Conservation (phyloP, 2,329 filamentous ascomycete genomes). For the Xylariaceae sp. region DNA sequence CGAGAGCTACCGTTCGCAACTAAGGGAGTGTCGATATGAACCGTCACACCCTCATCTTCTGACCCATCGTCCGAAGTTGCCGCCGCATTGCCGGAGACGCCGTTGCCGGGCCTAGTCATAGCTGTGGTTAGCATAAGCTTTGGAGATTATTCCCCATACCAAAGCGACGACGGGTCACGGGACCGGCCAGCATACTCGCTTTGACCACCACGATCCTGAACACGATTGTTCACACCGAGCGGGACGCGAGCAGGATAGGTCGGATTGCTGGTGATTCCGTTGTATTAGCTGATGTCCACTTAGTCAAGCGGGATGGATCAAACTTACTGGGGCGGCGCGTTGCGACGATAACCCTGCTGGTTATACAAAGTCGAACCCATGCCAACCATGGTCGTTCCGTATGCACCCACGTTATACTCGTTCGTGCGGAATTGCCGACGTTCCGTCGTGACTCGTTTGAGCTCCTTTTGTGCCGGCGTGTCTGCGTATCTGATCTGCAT, state of each 20-base stretch:
- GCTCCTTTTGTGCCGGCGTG: constrained; percentile 90
- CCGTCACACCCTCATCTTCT: constrained; percentile 50
- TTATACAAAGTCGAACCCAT: constrained; percentile 46
- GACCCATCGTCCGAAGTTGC: constrained; percentile 41
- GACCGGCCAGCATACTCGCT: constrained; percentile 21
- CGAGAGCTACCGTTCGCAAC: constrained; percentile 41
- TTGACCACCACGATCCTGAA: constrained; percentile 19
- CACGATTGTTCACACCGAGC: constrained; percentile 14
- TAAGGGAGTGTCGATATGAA: constrained; percentile 45
- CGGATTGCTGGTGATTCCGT: constrained; percentile 9
- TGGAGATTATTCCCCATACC: background rate
- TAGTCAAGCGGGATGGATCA: constrained; percentile 3
- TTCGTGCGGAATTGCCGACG: constrained; percentile 93
- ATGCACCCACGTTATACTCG: constrained; percentile 78
- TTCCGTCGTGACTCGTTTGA: constrained; percentile 94
- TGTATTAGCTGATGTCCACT: constrained; percentile 5
- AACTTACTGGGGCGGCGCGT: constrained; percentile 19
- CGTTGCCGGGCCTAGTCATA: constrained; percentile 38
- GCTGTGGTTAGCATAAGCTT: constrained; percentile 29
- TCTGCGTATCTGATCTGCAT: constrained; percentile 96
- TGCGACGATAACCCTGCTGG: constrained; percentile 36
- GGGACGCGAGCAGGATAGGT: constrained; percentile 15
- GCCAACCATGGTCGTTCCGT: constrained; percentile 57
- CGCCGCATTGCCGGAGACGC: constrained; percentile 36
- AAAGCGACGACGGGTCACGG: background rate